Conservation (phyloP, 2,329 filamentous ascomycete genomes). For the Ophiostoma sp. region DNA sequence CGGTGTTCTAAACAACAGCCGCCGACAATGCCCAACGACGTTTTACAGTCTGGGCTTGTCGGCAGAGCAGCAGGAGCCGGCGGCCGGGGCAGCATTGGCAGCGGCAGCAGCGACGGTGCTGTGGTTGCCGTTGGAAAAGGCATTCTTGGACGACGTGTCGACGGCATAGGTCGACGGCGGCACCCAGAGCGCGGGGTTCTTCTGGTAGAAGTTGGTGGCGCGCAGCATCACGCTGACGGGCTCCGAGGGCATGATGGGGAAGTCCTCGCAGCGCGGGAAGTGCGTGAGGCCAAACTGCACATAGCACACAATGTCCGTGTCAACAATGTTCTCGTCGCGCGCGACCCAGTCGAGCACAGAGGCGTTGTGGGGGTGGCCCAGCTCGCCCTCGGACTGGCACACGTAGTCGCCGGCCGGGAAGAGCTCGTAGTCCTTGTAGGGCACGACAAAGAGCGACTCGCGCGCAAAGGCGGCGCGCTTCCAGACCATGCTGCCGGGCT, state of each 20-base stretch:
- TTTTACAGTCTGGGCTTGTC: slow-evolving; percentile 21
- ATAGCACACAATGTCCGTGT: slow-evolving; percentile 86
- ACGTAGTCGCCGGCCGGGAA: slow-evolving; percentile 84
- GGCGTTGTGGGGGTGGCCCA: slow-evolving; percentile 42
- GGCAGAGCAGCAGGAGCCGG: slow-evolving; percentile 12
- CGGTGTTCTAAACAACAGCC: neutral
- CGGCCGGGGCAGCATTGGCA: neutral
- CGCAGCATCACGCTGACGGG: slow-evolving; percentile 75
- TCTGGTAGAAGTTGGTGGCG: slow-evolving; percentile 74
- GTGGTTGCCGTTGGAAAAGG: slow-evolving; percentile 20
- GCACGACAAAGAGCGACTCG: slow-evolving; percentile 82
- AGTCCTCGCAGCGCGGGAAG: slow-evolving; percentile 84
- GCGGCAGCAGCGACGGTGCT: slow-evolving; percentile 3
- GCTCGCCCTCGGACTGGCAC: slow-evolving; percentile 76
- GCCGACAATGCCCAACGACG: neutral
- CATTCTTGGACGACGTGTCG: slow-evolving; percentile 24
- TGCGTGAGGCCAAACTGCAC: slow-evolving; percentile 90
- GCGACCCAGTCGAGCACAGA: slow-evolving; percentile 72
- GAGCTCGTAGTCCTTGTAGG: slow-evolving; percentile 74
- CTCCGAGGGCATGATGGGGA: slow-evolving; percentile 84
- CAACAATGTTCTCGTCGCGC: slow-evolving; percentile 63
- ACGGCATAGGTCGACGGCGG: slow-evolving; percentile 50
- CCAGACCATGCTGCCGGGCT: slow-evolving; percentile 76
- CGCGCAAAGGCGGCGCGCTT: slow-evolving; percentile 86
- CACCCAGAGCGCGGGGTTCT: slow-evolving; percentile 75